Base-by-base conservation (phyloP, 2,329 filamentous ascomycete species). In the Bipolaris sorokiniana region DNA sequence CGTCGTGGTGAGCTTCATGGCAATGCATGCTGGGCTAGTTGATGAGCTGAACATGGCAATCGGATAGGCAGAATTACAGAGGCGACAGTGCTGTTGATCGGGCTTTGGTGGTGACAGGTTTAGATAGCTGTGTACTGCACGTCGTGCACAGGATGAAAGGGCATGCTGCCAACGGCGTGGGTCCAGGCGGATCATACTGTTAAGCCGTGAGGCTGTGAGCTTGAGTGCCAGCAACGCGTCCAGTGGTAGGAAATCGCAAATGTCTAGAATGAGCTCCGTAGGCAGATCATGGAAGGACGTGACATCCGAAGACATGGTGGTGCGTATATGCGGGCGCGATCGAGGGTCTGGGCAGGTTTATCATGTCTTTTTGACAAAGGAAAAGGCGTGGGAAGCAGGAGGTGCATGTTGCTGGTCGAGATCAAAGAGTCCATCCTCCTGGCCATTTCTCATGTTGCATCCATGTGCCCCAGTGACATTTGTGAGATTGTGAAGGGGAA, bases 211-310 rank as follows among this genome's bases (percentile, higher is more conserved):
- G 45, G 73, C 68, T 5, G 72, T 69, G 40, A 80, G 72, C 42
- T 77, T 77, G 9, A 80, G 68, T 3, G 78, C 69, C 7, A 80
- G 63, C 18, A 74, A 64, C 23, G 66, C 72, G 38, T 79, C 76
- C 0, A 66, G 64, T 5, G 75, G 66, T 7, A 81, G 72, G 57
- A 73, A 59, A 26, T 74, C 63, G 40, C 66, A 59, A 42, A 80
- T 70, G 41, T 77, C 74, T 51, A 75, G 62, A 20, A 79, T 72
- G 4, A 80, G 68, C 59, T 81, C 79, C 28, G 70, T 64, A 9
- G 79, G 79, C 7, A 80, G 73, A 42, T 45, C 54, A 11, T 70
- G 59, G 16, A 76, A 47, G 11, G 57, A 60, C 36, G 47, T 37
- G 20, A 51, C 18, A 2, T 56, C 10, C 5, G 42, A 34, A 7